Evolutionary conservation across 106 monocot species (phyloP).

Genomic region (Ottelia alismoides): DNA sequence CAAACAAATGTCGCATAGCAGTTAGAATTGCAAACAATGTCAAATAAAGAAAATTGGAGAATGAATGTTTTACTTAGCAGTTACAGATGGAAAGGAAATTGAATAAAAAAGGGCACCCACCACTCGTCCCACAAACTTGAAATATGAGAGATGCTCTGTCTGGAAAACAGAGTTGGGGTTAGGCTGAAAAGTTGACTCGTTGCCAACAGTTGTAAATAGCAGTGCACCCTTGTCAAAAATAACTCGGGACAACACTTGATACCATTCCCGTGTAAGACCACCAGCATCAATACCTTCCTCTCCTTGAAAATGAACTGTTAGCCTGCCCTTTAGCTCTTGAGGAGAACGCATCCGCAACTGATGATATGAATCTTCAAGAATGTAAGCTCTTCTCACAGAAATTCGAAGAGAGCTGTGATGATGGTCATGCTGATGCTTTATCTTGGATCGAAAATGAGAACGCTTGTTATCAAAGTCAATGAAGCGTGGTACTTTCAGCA

Average conservation of each 20-base stretch:
- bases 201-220: conserved; percentile 95
- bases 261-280: conserved; percentile 96
- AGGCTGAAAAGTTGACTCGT: conserved; percentile 93
- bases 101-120: conserved; percentile 26
- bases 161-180: conserved; percentile 98
- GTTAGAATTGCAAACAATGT: too few species aligned
- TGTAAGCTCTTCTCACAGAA: conserved; percentile 87
- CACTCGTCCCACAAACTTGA: conserved; percentile 99
- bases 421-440: conserved; percentile 96
- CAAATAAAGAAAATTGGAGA: not conserved
- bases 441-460: conserved; percentile 83
- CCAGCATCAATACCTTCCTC: conserved; percentile 99
- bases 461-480: conserved; percentile 98
- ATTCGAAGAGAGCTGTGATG: conserved; percentile 92
- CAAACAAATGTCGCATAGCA: too few species aligned
- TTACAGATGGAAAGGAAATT: not conserved
- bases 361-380: conserved; percentile 94
- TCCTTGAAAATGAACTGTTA: conserved; percentile 97
- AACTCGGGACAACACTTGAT: conserved; percentile 81
- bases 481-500: conserved; percentile 92
- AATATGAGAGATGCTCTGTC: conserved; percentile 95
- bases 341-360: conserved; percentile 87
- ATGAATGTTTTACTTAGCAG: not conserved
- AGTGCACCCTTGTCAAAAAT: conserved; percentile 97
- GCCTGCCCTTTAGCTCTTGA: conserved; percentile 84